Conservation (phyloP, 202 grass and related monocot species). For the Panicum hallii region DNA sequence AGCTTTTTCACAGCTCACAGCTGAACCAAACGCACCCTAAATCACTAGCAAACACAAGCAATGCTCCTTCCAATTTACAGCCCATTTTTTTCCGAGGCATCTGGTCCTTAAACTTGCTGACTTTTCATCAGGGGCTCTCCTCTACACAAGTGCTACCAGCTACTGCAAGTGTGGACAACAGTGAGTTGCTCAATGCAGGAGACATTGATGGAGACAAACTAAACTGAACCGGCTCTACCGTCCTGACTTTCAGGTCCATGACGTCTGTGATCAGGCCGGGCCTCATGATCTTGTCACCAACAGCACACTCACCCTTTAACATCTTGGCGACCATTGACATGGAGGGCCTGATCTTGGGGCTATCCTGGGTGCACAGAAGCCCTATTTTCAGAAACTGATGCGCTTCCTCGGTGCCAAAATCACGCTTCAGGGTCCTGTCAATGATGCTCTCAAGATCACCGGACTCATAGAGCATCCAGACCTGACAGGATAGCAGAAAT, state of each 20-base stretch:
- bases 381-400: conserved; percentile 64
- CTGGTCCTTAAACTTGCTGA: not conserved
- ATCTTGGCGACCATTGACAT: conserved; percentile 67
- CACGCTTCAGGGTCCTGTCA: conserved; percentile 54
- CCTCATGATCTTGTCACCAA: conserved; percentile 63
- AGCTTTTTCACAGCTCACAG: too few species aligned
- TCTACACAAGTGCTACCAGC: conserved; percentile 55
- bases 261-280: conserved; percentile 84
- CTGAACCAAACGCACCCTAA: too few species aligned
- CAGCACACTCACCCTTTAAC: conserved; percentile 52
- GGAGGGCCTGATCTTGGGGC: conserved; percentile 65
- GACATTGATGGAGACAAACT: conserved; percentile 42
- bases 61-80: conserved; percentile 22
- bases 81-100: conserved; percentile 7
- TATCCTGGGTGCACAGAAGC: conserved; percentile 86
- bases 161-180: conserved; percentile 49
- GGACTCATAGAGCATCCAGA: conserved; percentile 67
- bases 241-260: conserved; percentile 76
- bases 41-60: conserved; percentile 21
- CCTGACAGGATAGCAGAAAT: conserved; percentile 48
- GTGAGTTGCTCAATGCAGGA: conserved; percentile 42
- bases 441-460: conserved; percentile 54
- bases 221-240: conserved; percentile 32
- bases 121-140: conserved; percentile 17
- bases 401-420: conserved; percentile 59